Conservation (phyloP, 2,329 filamentous ascomycete genomes). For the Moelleriella libera region DNA sequence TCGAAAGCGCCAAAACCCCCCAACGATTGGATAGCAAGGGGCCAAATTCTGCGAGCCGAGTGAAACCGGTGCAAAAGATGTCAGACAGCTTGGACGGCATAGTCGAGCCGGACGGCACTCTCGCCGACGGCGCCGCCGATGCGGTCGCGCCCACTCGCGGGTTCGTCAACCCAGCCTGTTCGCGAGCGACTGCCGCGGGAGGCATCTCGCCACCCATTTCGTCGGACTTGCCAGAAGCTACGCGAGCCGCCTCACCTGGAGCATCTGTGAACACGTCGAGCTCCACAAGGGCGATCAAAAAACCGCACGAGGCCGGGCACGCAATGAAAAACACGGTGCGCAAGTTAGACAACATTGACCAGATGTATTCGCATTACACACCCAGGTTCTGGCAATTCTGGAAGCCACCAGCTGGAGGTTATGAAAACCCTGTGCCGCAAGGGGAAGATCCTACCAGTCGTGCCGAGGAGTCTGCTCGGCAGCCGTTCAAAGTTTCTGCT, state of each 20-base stretch:
- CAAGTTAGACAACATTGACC: constrained; percentile 31
- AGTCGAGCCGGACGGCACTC: constrained; percentile 26
- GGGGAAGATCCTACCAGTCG: constrained; percentile 22
- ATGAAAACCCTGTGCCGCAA: constrained; percentile 46
- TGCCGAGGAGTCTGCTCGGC: constrained; percentile 32
- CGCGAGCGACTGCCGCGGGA: constrained; percentile 4
- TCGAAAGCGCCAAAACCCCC: too few relatives aligned
- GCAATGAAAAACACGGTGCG: constrained; percentile 35
- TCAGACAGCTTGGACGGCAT: constrained; percentile 33
- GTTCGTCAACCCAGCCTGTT: constrained; percentile 24
- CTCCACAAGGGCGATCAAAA: constrained; percentile 14
- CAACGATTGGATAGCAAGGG: too few relatives aligned
- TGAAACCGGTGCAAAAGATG: constrained; percentile 28
- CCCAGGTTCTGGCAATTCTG: constrained; percentile 49
- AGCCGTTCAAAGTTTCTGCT: constrained; percentile 32
- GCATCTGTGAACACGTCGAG: constrained; percentile 23
- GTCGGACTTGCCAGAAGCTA: constrained; percentile 16
- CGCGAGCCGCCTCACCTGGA: constrained; percentile 20
- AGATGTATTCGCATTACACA: constrained; percentile 31
- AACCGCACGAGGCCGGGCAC: background rate
- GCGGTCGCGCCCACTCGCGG: constrained; percentile 42
- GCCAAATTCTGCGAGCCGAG: constrained; percentile 1
- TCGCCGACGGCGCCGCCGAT: constrained; percentile 34
- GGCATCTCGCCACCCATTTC: constrained; percentile 7
- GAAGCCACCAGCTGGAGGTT: constrained; percentile 47